Percentiles rank a stretch among this genome's conserved stretches.
These are phyloP conservation scores for Penicillium sp. DNA, from an alignment of 2,329 filamentous ascomycete species.

Conservation along the genomic window DNA sequence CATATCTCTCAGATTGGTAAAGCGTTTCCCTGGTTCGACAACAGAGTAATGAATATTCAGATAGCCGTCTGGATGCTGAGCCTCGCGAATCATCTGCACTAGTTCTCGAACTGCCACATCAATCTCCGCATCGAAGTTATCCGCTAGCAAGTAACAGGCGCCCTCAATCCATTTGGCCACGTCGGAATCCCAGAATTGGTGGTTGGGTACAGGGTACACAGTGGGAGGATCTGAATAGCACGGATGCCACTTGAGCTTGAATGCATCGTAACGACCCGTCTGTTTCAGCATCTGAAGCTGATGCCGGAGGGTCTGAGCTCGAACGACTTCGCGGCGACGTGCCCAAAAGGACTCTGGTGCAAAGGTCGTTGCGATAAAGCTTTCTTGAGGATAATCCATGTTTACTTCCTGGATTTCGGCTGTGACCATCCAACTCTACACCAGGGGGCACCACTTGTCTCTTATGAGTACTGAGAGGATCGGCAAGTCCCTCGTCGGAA, in stretches of 20 bases:
- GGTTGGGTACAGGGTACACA: conserved; percentile 55
- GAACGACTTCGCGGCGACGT: conserved; percentile 39
- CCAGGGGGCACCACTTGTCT: neutral
- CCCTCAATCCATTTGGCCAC: conserved; percentile 62
- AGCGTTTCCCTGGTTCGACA: conserved; percentile 53
- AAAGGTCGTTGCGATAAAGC: conserved; percentile 36
- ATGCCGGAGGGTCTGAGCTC: conserved; percentile 46
- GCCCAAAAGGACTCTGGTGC: conserved; percentile 32
- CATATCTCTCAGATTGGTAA: conserved; percentile 57
- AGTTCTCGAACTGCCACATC: conserved; percentile 52
- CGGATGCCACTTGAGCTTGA: conserved; percentile 55
- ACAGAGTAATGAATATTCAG: conserved; percentile 61
- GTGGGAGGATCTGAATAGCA: conserved; percentile 49
- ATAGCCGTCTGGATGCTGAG: conserved; percentile 59
- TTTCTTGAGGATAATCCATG: conserved; percentile 44
- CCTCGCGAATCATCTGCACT: conserved; percentile 54
- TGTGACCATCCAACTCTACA: neutral
- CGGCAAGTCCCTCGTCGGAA: neutral
- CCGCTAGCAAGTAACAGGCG: conserved; percentile 53
- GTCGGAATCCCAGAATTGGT: conserved; percentile 58
- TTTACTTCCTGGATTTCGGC: neutral
- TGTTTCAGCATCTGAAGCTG: conserved; percentile 52
- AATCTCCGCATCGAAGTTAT: conserved; percentile 44
- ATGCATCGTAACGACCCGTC: conserved; percentile 56
- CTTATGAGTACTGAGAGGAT: neutral